Evolutionary conservation across 176 grass and related monocot genomes (phyloP), one percentile per base, ranked within the genome.

Genomic region (Avena atlantica): DNA sequence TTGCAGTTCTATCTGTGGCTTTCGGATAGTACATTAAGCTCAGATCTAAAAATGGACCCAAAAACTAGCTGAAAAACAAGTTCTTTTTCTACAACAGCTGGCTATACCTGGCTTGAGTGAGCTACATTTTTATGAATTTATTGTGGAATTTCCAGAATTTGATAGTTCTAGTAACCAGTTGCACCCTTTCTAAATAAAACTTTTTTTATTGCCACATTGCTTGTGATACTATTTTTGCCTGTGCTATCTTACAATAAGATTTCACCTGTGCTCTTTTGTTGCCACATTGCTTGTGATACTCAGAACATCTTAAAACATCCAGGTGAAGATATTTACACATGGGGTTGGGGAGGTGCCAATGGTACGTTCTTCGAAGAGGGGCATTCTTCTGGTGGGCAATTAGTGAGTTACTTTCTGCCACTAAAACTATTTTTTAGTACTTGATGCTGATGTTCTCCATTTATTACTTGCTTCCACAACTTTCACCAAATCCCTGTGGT

Each of bases 281-380:
- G 68, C 69, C 42, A 72, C 17, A 73, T 29, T 83, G 76, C 81
- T 59, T 83, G 8, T 62, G 24, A 55, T 72, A 27, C 45, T 86
- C 29, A 77, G 51, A 89, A 53, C 78, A 74, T 45, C 40, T 88
- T 37, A 57, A 79, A 75, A 92, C 71, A 75, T 88, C 72, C 82
- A 98, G 96, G 90, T 90, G 89, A 84, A 82, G 86, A 86, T 63
- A 76, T 98, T 81, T 98, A 94, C 84, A 92, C 96, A 60, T 96
- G 96, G 96, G 96, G 93, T 19, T 98, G 96, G 96, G 93, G 93
- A 91, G 96, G 96, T 51, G 88, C 96, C 23, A 98, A 85, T 83
- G 93, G 93, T 75, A 91, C 96, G 29, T 98, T 95, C 83, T 96
- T 98, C 6, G 90, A 95, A 81, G 96, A 98, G 11, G 84, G 90